phyloP scores from a whole-genome alignment of 2,329 filamentous ascomycete genomes.

The Thermothelomyces thermophilus region DNA sequence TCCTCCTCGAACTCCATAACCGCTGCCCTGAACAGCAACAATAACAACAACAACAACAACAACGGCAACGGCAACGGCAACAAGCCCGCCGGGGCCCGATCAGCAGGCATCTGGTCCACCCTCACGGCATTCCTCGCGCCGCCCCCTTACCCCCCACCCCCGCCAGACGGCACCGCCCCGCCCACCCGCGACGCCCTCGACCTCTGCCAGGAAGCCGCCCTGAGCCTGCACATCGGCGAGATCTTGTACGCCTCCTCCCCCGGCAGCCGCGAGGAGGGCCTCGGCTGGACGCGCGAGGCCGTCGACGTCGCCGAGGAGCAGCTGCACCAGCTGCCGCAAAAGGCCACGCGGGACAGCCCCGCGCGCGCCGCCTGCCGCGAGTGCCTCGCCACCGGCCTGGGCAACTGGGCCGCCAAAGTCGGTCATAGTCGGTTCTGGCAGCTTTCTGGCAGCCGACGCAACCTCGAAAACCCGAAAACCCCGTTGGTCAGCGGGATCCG shows the following conservation, averaged over 20 bases:
- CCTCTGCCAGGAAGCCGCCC: conserved; percentile 74
- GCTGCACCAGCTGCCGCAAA: conserved; percentile 39
- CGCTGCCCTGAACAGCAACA: background rate
- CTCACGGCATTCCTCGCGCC: conserved; percentile 32
- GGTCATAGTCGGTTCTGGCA: no score
- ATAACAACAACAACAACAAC: no score
- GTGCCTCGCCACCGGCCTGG: conserved; percentile 68
- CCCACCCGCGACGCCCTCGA: conserved; percentile 59
- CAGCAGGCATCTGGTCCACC: conserved; percentile 13
- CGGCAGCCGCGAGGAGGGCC: conserved; percentile 55
- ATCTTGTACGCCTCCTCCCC: conserved; percentile 71
- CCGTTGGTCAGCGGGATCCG: no score
- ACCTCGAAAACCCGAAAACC: no score
- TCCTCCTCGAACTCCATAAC: conserved; percentile 19
- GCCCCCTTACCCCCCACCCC: conserved; percentile 63
- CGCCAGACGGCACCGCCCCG: conserved; percentile 60
- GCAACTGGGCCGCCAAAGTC: conserved; percentile 79
- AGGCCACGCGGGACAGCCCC: conserved; percentile 28
- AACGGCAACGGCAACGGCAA: no score
- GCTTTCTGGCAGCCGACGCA: no score
- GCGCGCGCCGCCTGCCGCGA: conserved; percentile 61
- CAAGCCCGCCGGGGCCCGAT: conserved; percentile 5
- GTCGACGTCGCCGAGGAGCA: conserved; percentile 73
- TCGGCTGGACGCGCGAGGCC: conserved; percentile 85
- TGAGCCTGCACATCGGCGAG: conserved; percentile 89